phyloP scores from a whole-genome alignment of 129 eudicot species.

The Escallonia rubra region DNA sequence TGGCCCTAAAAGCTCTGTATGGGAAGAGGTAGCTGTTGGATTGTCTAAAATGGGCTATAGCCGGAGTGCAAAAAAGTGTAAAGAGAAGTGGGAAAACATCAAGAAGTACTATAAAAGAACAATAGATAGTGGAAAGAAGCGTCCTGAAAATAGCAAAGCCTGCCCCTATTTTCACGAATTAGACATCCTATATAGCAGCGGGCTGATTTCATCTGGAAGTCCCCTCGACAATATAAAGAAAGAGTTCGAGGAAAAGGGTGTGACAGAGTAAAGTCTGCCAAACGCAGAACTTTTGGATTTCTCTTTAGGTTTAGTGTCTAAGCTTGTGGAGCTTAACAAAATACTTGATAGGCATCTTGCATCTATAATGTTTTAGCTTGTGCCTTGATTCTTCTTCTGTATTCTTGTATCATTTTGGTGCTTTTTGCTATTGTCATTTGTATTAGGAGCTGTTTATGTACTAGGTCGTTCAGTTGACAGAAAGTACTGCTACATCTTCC shows the following conservation, averaged over 20 bases:
- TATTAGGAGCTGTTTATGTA: too few species aligned
- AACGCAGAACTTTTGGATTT: background rate
- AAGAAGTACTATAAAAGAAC: conserved; percentile 55
- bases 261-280: background rate
- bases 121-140: conserved; percentile 30
- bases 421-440: too few species aligned
- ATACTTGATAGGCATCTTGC: background rate
- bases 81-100: conserved; percentile 79
- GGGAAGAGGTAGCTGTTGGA: conserved; percentile 48
- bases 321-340: too few species aligned
- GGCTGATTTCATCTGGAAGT: conserved; percentile 22
- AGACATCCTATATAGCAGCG: conserved; percentile 36
- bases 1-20: conserved; percentile 30
- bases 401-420: background rate
- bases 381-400: background rate
- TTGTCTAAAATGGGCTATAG: conserved; percentile 42
- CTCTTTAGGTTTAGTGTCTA: background rate
- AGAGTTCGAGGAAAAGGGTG: conserved; percentile 1
- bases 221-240: background rate
- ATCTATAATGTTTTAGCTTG: background rate
- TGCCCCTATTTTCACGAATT: conserved; percentile 53
- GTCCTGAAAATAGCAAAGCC: conserved; percentile 18
- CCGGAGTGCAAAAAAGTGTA: conserved; percentile 56
- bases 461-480: too few species aligned
- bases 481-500: too few species aligned